Percentiles rank a stretch among this genome's conserved stretches.
phyloP scores from a whole-genome alignment of 2,329 filamentous ascomycete genomes.

The Ceratocystis variospora region DNA sequence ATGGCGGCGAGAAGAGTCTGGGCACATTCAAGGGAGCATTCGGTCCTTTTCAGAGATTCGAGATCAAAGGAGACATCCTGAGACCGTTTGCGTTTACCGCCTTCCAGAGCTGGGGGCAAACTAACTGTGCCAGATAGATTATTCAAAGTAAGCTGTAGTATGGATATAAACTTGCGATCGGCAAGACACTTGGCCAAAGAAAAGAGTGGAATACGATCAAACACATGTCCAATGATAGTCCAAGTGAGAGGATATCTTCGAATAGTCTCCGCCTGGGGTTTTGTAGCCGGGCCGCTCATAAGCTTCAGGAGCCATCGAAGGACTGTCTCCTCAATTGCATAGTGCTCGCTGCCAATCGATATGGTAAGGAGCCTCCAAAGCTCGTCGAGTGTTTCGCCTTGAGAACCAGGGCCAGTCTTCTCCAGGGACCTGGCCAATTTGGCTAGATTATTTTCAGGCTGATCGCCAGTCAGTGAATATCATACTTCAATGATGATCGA shows the following conservation, averaged over 20 bases:
- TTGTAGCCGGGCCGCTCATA: conserved; percentile 35
- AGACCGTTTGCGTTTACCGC: conserved; percentile 35
- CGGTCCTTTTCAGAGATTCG: conserved; percentile 28
- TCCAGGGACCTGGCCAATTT: conserved; percentile 43
- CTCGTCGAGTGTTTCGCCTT: conserved; percentile 35
- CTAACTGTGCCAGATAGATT: conserved; percentile 34
- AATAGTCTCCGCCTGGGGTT: conserved; percentile 35
- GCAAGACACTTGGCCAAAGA: conserved; percentile 57
- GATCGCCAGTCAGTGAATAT: conserved; percentile 20
- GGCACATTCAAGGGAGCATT: conserved; percentile 34
- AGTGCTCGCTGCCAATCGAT: conserved; percentile 32
- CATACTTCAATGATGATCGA: background rate
- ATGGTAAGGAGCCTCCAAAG: conserved; percentile 38
- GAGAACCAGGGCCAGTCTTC: conserved; percentile 33
- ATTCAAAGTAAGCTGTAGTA: conserved; percentile 52
- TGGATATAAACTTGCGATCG: conserved; percentile 51
- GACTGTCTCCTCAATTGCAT: conserved; percentile 43
- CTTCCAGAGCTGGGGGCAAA: conserved; percentile 21
- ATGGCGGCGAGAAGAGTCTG: conserved; percentile 37
- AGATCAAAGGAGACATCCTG: conserved; percentile 28
- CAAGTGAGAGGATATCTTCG: conserved; percentile 45
- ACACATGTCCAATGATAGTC: conserved; percentile 47
- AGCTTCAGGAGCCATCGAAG: conserved; percentile 51
- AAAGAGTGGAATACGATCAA: conserved; percentile 52
- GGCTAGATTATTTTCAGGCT: conserved; percentile 33